Conservation (phyloP, 2,329 filamentous ascomycete species). For the Claviceps sp. region DNA sequence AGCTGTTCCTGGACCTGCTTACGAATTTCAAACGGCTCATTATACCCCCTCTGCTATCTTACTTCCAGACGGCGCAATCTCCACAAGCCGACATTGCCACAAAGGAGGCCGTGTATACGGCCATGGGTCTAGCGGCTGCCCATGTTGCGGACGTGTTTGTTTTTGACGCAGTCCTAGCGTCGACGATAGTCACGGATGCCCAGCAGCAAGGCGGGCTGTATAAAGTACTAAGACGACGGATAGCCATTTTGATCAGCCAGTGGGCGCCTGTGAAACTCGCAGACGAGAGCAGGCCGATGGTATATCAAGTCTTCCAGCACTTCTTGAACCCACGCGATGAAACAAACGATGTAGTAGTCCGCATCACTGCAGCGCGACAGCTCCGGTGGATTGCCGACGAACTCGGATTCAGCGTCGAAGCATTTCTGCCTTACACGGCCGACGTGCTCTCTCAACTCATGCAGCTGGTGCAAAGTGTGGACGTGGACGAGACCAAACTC, state of each 20-base stretch:
- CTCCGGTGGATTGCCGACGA: conserved; percentile 72
- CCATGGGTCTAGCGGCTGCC: conserved; percentile 73
- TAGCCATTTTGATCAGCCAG: conserved; percentile 77
- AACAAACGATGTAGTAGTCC: conserved; percentile 80
- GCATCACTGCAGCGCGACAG: conserved; percentile 79
- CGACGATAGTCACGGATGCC: conserved; percentile 65
- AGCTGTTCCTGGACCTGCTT: conserved; percentile 81
- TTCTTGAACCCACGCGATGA: conserved; percentile 65
- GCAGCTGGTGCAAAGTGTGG: conserved; percentile 63
- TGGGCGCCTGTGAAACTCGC: conserved; percentile 75
- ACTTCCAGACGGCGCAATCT: conserved; percentile 68
- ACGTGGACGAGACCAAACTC: conserved; percentile 79
- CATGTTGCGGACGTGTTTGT: conserved; percentile 63
- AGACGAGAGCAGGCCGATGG: conserved; percentile 51
- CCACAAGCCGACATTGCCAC: conserved; percentile 55
- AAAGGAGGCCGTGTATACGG: conserved; percentile 91
- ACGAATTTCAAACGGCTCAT: conserved; percentile 78
- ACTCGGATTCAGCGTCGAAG: conserved; percentile 61
- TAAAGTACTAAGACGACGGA: conserved; percentile 74
- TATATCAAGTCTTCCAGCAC: conserved; percentile 84
- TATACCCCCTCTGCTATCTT: conserved; percentile 62
- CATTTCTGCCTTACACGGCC: conserved; percentile 66
- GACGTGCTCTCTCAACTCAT: conserved; percentile 62
- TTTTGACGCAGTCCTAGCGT: conserved; percentile 67
- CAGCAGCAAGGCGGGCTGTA: conserved; percentile 49